phyloP scores from a whole-genome alignment of 768 basidiomycete genomes.

The Hydnomerulius pinastri region DNA sequence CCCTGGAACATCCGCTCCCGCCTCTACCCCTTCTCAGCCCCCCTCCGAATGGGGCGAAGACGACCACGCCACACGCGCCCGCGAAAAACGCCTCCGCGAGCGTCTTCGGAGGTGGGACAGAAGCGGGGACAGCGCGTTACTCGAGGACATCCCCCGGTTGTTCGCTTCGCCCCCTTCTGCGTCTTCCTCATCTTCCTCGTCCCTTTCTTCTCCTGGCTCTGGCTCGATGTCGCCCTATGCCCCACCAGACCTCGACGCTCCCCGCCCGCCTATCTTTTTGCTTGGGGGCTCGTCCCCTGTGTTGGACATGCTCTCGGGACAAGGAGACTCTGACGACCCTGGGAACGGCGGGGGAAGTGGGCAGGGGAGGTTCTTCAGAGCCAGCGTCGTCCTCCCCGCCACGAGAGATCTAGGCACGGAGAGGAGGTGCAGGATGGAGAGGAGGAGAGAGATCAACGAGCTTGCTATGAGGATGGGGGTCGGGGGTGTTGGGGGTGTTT shows the following conservation, averaged over 20 bases:
- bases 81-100: constrained; percentile 72
- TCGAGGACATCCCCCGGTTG: constrained; percentile 64
- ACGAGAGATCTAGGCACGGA: constrained; percentile 57
- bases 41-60: constrained; percentile 64
- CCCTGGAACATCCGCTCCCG: no score
- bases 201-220: no score
- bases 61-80: constrained; percentile 60
- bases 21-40: constrained; percentile 5
- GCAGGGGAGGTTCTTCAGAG: constrained; percentile 57
- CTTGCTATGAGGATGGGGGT: constrained; percentile 83
- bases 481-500: constrained; percentile 67
- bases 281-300: constrained; percentile 24
- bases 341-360: constrained; percentile 5
- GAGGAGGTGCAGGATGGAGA: constrained; percentile 52
- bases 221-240: constrained; percentile 43
- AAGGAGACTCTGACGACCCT: constrained; percentile 18
- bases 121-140: constrained; percentile 52
- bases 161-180: constrained; percentile 28
- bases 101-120: constrained; percentile 77
- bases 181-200: constrained; percentile 13
- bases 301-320: constrained; percentile 26
- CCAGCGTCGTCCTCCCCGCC: constrained; percentile 68
- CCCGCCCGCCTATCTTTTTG: constrained; percentile 26
- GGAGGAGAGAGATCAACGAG: constrained; percentile 78
- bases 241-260: constrained; percentile 23